Percentiles rank a stretch among this genome's conserved stretches.
phyloP scores from a whole-genome alignment of 139 green algal species.

The Chlamydomonas schloesseri region DNA sequence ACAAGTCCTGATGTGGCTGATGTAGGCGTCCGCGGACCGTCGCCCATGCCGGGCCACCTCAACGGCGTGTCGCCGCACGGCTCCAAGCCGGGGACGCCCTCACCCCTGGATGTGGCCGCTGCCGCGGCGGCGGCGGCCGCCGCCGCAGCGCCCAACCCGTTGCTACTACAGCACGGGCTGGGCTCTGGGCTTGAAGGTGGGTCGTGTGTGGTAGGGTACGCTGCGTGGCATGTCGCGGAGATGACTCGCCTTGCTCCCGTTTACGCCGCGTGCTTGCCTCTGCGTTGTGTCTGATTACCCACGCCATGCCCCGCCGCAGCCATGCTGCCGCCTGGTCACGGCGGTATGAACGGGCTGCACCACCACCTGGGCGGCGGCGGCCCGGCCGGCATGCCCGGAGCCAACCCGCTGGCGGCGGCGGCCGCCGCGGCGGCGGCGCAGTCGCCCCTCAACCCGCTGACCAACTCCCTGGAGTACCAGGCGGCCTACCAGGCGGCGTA shows the following conservation, averaged over 20 bases:
- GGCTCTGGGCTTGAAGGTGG: neutral
- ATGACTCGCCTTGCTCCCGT: no score
- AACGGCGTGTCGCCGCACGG: constrained; percentile 49
- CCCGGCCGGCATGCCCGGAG: neutral
- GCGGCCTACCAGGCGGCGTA: constrained; percentile 92
- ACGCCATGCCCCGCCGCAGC: neutral
- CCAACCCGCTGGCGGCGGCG: constrained; percentile 7
- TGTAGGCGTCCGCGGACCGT: constrained; percentile 49
- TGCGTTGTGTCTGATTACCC: no score
- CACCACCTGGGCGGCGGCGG: neutral
- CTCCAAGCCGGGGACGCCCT: constrained; percentile 65
- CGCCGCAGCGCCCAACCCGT: constrained; percentile 30
- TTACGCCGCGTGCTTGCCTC: no score
- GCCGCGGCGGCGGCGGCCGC: constrained; percentile 45
- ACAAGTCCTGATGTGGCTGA: no score
- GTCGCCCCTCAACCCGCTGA: constrained; percentile 15
- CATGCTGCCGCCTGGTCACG: constrained; percentile 14
- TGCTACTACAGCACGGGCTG: constrained; percentile 24
- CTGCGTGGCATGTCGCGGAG: no score
- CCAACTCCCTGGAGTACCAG: constrained; percentile 81
- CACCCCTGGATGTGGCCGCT: constrained; percentile 50
- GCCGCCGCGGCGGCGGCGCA: constrained; percentile 2
- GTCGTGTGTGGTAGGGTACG: neutral
- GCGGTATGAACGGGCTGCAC: constrained; percentile 30
- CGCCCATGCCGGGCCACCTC: constrained; percentile 43